Evolutionary conservation across 75 land plant genomes (phyloP), one percentile per base, ranked within the genome.

Genomic region (Azolla pinnata): DNA sequence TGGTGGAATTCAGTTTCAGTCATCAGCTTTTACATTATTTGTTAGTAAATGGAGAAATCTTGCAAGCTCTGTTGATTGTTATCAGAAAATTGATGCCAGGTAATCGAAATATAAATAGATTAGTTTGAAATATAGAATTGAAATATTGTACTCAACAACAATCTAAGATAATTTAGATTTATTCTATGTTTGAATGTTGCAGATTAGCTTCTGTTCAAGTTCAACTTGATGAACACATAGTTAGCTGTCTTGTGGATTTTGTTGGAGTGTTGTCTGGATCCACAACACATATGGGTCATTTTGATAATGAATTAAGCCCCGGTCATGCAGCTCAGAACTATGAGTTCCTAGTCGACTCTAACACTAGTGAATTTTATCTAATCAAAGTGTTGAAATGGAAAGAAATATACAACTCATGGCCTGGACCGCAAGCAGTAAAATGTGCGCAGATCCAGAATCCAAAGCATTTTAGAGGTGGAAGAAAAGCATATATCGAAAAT

Each of bases 401-500:
- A 42, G 80, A 62, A 32, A 62, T 35, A 38, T 49, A 69, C 12
- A 66, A 50, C 51, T 66, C 64, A 28, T 55, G 57, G 55, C 44
- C 57, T 42, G 67, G 64, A 18, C 44, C 82, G 33, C 81, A 74
- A 44, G 75, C 76, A 29, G 71, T 83, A 14, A 71, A 75, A 66
- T 90, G 83, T 45, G 60, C 79, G 48, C 88, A 83, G 54, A 82
- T 82, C 61, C 84, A 83, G 44, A 73, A 79, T 72, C 83, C 79
- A 62, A 74, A 81, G 35, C 75, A 85, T 56, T 75, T 69, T 21
- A 73, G 76, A 69, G 78, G 67, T 57, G 77, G 81, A 44, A 81
- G 70, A 46, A 93, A 93, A 66, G 82, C 83, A 24, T 93, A 88
- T 56, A 76, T 93, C 27, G 96, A 93, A 74, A 57, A 40, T 1